phyloP scores from a whole-genome alignment of 805 yeast species.

The Lachancea thermotolerans region DNA sequence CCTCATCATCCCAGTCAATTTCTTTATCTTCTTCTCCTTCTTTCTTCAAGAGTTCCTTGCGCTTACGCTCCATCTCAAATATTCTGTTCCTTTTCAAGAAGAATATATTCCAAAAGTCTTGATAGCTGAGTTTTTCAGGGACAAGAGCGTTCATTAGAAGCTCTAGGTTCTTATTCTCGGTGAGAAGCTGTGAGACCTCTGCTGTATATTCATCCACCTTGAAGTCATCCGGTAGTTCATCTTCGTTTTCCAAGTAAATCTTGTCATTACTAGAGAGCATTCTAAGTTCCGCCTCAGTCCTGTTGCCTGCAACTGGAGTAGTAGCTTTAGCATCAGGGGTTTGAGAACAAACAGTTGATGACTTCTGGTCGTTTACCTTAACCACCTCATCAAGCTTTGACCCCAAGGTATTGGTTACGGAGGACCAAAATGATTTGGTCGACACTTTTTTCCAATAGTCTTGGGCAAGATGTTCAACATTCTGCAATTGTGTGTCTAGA shows the following conservation, averaged over 20 bases:
- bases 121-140: constrained; percentile 52
- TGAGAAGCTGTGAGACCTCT: constrained; percentile 44
- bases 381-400: constrained; percentile 19
- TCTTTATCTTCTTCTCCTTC: constrained; percentile 27
- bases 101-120: constrained; percentile 71
- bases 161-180: constrained; percentile 44
- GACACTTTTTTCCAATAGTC: constrained; percentile 28
- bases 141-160: constrained; percentile 56
- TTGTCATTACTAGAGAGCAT: constrained; percentile 45
- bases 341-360: constrained; percentile 11
- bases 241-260: constrained; percentile 32
- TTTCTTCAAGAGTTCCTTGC: constrained; percentile 53
- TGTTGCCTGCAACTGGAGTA: constrained; percentile 39
- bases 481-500: constrained; percentile 67
- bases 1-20: constrained; percentile 35
- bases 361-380: constrained; percentile 8
- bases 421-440: constrained; percentile 25
- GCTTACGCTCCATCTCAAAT: constrained; percentile 52
- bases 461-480: constrained; percentile 66
- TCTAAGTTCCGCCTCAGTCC: constrained; percentile 59
- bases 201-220: constrained; percentile 42
- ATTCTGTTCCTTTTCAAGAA: constrained; percentile 48
- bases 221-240: constrained; percentile 29
- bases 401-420: constrained; percentile 17
- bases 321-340: constrained; percentile 29